Conservation (phyloP, 139 green algal genomes). For the Chlorella sp. region DNA sequence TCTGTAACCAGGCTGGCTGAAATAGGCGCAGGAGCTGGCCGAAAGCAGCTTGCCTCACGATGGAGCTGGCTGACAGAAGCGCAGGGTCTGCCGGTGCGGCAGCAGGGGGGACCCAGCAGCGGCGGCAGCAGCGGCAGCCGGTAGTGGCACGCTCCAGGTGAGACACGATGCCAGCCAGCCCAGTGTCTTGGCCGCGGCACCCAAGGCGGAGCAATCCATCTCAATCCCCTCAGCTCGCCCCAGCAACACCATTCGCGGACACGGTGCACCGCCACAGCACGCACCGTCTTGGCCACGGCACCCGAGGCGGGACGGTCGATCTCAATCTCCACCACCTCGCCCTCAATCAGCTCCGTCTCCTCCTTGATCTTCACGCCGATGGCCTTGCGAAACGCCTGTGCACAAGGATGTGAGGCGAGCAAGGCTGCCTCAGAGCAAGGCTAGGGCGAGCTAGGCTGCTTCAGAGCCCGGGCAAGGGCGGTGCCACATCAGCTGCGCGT, state of each 20-base stretch:
- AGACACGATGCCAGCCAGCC: too few relatives aligned
- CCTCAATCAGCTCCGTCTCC: slow-evolving; percentile 99
- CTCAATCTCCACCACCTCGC: slow-evolving; percentile 99
- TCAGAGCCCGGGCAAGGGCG: too few relatives aligned
- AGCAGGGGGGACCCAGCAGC: neutral
- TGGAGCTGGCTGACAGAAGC: neutral
- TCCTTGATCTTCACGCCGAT: slow-evolving; percentile 98
- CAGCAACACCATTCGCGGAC: neutral
- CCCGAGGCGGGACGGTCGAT: slow-evolving; percentile 88
- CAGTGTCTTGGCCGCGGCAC: too few relatives aligned
- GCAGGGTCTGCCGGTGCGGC: neutral
- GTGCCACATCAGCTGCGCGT: too few relatives aligned
- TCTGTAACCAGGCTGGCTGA: neutral
- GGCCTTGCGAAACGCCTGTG: slow-evolving; percentile 96
- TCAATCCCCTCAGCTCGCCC: too few relatives aligned
- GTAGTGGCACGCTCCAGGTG: too few relatives aligned
- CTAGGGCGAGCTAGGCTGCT: too few relatives aligned
- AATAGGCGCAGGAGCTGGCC: neutral
- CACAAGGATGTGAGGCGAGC: too few relatives aligned
- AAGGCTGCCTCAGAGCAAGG: too few relatives aligned
- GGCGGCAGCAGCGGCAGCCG: neutral
- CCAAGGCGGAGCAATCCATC: too few relatives aligned
- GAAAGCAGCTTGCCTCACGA: neutral
- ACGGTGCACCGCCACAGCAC: neutral
- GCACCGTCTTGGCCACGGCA: slow-evolving; percentile 78